phyloP scores from a whole-genome alignment of 1,284 basidiomycete species.

The Trichosporon asahii region DNA sequence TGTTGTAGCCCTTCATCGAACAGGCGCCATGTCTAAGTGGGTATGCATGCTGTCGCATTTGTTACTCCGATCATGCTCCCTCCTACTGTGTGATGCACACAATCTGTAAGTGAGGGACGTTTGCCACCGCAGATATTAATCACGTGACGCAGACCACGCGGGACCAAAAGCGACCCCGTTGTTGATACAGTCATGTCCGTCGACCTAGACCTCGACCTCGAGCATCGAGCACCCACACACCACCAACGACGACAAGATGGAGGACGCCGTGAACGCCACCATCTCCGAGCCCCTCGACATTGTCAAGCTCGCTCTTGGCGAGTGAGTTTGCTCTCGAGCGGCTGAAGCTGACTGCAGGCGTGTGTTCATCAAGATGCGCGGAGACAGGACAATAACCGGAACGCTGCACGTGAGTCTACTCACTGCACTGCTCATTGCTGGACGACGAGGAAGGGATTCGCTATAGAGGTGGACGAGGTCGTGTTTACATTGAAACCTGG shows the following conservation, averaged over 20 bases:
- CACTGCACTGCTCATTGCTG: constrained; percentile 13
- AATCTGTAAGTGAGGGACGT: no score
- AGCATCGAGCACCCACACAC: neutral
- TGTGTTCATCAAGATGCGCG: constrained; percentile 71
- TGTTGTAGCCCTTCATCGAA: no score
- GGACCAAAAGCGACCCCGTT: neutral
- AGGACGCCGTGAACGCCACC: constrained; percentile 60
- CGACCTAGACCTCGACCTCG: constrained; percentile 1
- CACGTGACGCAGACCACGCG: neutral
- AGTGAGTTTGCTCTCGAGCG: constrained; percentile 63
- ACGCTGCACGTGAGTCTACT: constrained; percentile 74
- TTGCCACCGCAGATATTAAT: neutral
- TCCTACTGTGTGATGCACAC: neutral
- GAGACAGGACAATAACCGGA: constrained; percentile 88
- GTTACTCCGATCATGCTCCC: no score
- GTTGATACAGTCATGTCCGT: neutral
- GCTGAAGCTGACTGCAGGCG: constrained; percentile 33
- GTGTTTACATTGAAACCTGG: no score
- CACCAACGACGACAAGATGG: constrained; percentile 42
- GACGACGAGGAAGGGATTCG: neutral
- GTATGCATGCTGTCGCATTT: no score
- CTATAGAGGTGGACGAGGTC: no score
- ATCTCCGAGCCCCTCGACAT: constrained; percentile 98
- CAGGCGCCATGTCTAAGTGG: no score
- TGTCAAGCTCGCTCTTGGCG: constrained; percentile 89